These are phyloP conservation scores for Rhizopogon hawkerae DNA, from an alignment of 1,284 basidiomycete species.

Conservation along the genomic window DNA sequence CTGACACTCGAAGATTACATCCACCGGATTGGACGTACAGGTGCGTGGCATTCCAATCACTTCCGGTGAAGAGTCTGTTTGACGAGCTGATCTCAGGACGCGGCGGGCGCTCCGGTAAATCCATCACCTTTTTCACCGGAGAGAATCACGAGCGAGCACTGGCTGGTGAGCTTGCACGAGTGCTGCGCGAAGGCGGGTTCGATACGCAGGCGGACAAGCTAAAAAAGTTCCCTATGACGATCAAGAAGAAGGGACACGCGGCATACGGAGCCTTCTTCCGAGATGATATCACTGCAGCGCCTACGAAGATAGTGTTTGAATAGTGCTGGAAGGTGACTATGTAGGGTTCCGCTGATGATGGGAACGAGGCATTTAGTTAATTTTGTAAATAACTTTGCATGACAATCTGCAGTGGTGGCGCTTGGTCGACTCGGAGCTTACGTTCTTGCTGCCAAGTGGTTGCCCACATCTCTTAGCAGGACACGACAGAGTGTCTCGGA, in stretches of 20 bases:
- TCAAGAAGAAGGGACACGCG: conserved; percentile 91
- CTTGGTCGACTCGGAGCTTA: no score
- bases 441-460: no score
- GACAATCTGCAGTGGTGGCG: not conserved
- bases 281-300: conserved; percentile 68
- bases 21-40: conserved; percentile 93
- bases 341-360: not conserved
- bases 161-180: conserved; percentile 89
- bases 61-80: not conserved
- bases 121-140: conserved; percentile 95
- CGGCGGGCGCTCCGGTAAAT: conserved; percentile 85
- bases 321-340: not conserved
- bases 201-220: conserved; percentile 58
- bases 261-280: conserved; percentile 81
- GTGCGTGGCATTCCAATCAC: conserved; percentile 31
- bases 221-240: conserved; percentile 90
- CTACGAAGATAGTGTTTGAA: conserved; percentile 84
- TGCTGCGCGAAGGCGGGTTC: conserved; percentile 84
- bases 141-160: conserved; percentile 79
- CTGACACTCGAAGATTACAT: conserved; percentile 95
- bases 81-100: conserved; percentile 48
- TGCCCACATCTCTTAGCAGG: no score
- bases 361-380: not conserved
- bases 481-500: no score
- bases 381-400: not conserved